phyloP scores from a whole-genome alignment of 257 asterid genomes.

The Capsicum chinense region DNA sequence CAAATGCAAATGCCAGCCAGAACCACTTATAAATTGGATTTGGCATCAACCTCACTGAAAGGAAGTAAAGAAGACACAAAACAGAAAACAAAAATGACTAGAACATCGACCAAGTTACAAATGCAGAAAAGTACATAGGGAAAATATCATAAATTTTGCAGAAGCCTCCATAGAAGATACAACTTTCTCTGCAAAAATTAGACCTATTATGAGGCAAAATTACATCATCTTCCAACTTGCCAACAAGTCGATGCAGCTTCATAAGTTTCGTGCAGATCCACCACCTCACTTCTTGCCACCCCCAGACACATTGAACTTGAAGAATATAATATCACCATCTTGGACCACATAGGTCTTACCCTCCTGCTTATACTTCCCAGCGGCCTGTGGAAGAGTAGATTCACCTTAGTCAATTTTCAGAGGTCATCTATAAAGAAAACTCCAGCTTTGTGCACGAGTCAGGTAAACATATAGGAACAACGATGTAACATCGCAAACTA shows the following conservation, averaged over 20 bases:
- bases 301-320: conserved; percentile 94
- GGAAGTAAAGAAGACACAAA: neutral
- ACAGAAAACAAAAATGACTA: neutral
- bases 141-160: neutral
- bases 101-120: neutral
- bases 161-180: neutral
- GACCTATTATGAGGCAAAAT: conserved; percentile 3
- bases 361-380: conserved; percentile 95
- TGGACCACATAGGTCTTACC: conserved; percentile 95
- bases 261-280: neutral
- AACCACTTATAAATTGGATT: neutral
- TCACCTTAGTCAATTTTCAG: conserved; percentile 17
- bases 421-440: neutral
- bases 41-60: neutral
- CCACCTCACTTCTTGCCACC: conserved; percentile 90
- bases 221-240: conserved; percentile 32
- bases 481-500: neutral
- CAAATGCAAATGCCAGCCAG: conserved; percentile 5
- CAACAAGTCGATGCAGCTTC: conserved; percentile 28
- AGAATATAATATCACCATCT: conserved; percentile 94
- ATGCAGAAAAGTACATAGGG: neutral
- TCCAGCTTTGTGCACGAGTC: neutral
- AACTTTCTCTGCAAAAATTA: neutral
- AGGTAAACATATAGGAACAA: neutral
- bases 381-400: conserved; percentile 55